These are phyloP conservation scores for Capsicum baccatum DNA, from an alignment of 257 asterid genomes.

Conservation along the genomic window DNA sequence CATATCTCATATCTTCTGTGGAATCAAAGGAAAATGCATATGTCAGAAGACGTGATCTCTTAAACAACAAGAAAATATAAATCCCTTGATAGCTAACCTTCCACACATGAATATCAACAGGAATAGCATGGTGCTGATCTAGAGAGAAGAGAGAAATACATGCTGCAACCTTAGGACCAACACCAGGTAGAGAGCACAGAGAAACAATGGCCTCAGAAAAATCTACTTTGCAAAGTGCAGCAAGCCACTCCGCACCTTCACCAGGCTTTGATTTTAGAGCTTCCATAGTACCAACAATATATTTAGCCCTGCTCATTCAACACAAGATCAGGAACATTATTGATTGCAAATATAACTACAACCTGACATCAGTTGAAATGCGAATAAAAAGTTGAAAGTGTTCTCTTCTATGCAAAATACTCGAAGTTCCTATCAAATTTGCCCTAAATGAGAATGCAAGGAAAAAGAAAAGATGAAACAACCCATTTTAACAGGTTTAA, in stretches of 20 bases:
- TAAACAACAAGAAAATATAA: not conserved
- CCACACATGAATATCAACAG: slow-evolving; percentile 99
- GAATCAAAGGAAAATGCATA: not conserved
- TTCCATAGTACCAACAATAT: slow-evolving; percentile 77
- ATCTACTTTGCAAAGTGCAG: slow-evolving; percentile 71
- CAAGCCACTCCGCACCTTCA: slow-evolving; percentile 88
- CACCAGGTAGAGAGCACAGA: slow-evolving; percentile 82
- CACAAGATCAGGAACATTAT: not conserved
- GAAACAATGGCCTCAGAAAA: slow-evolving; percentile 71
- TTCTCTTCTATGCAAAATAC: not conserved
- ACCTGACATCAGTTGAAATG: slow-evolving; percentile 8
- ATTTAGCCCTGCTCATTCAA: slow-evolving; percentile 73
- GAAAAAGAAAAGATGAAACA: not conserved
- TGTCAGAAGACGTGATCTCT: slow-evolving; percentile 5
- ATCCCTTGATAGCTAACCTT: slow-evolving; percentile 55
- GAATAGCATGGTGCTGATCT: slow-evolving; percentile 95
- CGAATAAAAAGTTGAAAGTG: not conserved
- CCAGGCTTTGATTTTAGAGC: slow-evolving; percentile 78
- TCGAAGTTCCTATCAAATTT: not conserved
- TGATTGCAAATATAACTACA: not conserved
- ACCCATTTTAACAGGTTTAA: not conserved
- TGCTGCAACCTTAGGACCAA: slow-evolving; percentile 99
- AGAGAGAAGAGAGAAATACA: slow-evolving; percentile 92
- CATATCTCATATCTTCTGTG: not conserved
- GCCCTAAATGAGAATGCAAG: not conserved